These are phyloP conservation scores for Musa itinerans DNA, from an alignment of 176 grass and related monocot species.

Conservation along the genomic window DNA sequence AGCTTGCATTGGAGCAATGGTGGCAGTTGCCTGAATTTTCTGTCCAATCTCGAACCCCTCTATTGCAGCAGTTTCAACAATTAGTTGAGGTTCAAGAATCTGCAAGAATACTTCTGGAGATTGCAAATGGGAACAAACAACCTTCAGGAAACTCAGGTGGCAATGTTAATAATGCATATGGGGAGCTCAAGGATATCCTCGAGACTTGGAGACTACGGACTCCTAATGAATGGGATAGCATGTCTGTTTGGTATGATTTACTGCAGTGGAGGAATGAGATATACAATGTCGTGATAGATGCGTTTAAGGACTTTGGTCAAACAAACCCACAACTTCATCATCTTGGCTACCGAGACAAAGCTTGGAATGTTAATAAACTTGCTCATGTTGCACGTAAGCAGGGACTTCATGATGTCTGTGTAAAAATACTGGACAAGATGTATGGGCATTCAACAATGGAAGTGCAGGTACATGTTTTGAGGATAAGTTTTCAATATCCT, in stretches of 20 bases:
- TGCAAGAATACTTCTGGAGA: conserved; percentile 84
- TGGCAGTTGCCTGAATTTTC: conserved; percentile 98
- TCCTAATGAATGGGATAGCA: conserved; percentile 95
- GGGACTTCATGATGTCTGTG: conserved; percentile 95
- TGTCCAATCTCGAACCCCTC: conserved; percentile 77
- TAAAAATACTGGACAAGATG: conserved; percentile 95
- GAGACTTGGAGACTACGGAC: conserved; percentile 95
- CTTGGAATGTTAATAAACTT: conserved; percentile 99
- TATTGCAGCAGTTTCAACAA: conserved; percentile 95
- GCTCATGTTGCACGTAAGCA: conserved; percentile 93
- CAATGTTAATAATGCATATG: conserved; percentile 60
- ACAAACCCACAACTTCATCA: conserved; percentile 97
- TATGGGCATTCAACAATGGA: conserved; percentile 99
- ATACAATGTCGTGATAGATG: conserved; percentile 98
- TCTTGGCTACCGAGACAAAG: conserved; percentile 94
- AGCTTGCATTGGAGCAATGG: conserved; percentile 93
- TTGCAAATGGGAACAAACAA: conserved; percentile 93
- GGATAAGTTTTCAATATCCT: conserved; percentile 6
- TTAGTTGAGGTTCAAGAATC: conserved; percentile 97
- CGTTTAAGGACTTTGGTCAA: conserved; percentile 85
- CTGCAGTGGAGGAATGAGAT: conserved; percentile 99
- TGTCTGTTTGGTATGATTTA: conserved; percentile 95
- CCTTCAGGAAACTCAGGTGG: conserved; percentile 68
- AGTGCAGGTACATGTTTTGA: conserved; percentile 68
- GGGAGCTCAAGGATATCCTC: conserved; percentile 96